These are phyloP conservation scores for Phaffomyces opuntiae DNA, from an alignment of 805 yeast genomes.

Conservation along the genomic window DNA sequence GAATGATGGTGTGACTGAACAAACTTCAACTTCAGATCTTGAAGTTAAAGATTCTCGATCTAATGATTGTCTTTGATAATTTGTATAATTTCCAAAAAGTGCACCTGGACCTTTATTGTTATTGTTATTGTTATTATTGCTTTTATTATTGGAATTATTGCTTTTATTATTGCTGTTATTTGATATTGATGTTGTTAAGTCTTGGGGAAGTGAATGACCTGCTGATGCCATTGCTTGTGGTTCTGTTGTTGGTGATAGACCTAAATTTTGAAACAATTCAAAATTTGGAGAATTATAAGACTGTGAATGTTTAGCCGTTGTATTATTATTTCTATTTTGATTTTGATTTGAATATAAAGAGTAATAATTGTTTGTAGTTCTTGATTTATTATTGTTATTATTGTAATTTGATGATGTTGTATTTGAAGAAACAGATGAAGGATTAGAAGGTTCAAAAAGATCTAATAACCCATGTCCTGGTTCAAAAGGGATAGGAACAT, in stretches of 20 bases:
- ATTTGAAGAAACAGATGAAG: background rate
- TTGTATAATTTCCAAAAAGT: constrained; percentile 5
- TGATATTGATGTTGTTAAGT: background rate
- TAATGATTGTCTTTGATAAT: background rate
- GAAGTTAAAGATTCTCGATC: constrained; percentile 4
- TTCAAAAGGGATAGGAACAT: constrained; percentile 28
- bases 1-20: constrained; percentile 34
- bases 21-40: constrained; percentile 27
- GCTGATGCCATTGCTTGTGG: constrained; percentile 5
- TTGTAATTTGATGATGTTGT: background rate
- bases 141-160: background rate
- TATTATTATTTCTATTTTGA: background rate
- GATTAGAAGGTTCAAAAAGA: constrained; percentile 20
- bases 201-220: background rate
- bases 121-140: background rate
- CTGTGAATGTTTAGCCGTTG: background rate
- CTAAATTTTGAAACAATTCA: constrained; percentile 5
- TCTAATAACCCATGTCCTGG: constrained; percentile 35
- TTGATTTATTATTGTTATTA: background rate
- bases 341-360: constrained; percentile 4
- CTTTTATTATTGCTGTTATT: background rate
- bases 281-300: constrained; percentile 1
- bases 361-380: background rate
- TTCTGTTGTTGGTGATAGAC: constrained; percentile 7
- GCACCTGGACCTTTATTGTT: background rate